Conservation (phyloP, 1,284 basidiomycete genomes). For the Peniophora sp. region DNA sequence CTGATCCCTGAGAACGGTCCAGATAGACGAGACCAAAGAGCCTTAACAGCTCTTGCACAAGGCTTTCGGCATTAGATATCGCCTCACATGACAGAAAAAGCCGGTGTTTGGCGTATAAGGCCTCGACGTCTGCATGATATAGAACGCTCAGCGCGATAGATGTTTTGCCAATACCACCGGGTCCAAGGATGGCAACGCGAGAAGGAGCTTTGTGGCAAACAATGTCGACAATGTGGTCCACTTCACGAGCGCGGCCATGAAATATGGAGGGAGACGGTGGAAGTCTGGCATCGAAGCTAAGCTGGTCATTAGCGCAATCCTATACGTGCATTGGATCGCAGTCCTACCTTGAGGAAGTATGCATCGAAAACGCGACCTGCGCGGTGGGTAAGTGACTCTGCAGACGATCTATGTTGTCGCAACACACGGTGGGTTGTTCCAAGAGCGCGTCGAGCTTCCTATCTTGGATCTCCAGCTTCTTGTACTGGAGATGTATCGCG, state of each 20-base stretch:
- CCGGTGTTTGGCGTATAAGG: slow-evolving; percentile 13
- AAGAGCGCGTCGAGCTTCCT: too few relatives aligned
- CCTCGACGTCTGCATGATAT: slow-evolving; percentile 9
- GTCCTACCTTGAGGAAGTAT: background rate
- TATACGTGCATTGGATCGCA: background rate
- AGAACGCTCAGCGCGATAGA: slow-evolving; percentile 20
- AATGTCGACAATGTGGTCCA: slow-evolving; percentile 2
- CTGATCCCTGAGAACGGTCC: background rate
- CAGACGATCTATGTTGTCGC: too few relatives aligned
- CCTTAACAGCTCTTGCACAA: slow-evolving; percentile 16
- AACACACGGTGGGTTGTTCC: too few relatives aligned
- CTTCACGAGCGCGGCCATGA: slow-evolving; percentile 5
- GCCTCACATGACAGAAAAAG: slow-evolving; percentile 23
- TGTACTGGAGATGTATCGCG: too few relatives aligned
- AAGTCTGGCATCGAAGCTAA: background rate
- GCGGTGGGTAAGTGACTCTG: too few relatives aligned
- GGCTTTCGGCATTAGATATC: slow-evolving; percentile 12
- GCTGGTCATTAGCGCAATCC: background rate
- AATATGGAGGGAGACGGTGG: slow-evolving; percentile 1
- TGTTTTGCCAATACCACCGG: slow-evolving; percentile 31
- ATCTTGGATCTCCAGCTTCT: too few relatives aligned
- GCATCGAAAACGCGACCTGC: too few relatives aligned
- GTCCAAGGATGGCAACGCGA: slow-evolving; percentile 21
- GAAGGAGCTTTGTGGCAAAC: slow-evolving; percentile 2
- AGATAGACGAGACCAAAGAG: slow-evolving; percentile 8